Evolutionary conservation across 352 stramenopile genomes (phyloP), one percentile per base, ranked within the genome.

Genomic region (Peronospora destructor): DNA sequence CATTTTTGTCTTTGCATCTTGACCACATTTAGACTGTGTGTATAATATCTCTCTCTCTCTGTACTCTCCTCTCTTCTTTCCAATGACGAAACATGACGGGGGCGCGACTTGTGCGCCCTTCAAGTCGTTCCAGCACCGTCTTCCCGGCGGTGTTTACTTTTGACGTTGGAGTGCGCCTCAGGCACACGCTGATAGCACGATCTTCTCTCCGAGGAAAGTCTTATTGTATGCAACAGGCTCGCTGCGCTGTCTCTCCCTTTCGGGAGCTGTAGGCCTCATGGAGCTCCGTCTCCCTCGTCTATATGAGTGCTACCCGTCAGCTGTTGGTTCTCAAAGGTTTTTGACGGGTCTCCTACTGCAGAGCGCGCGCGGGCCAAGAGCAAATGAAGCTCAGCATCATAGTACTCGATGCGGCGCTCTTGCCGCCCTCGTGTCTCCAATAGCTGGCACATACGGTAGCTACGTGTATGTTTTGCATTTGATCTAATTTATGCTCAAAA

Each of bases 321-420:
- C 74, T 69, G 64, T 79, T 84, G 77, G 77, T 88, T 88, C 70
- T 88, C 74, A 84, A 75, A 68, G 69, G 74, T 85, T 59, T 53
- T 60, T 68, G 69, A 59, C 52, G 63, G 56, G 68, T 73, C 71
- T 88, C 64, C 77, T 73, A 73, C 48, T 68, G 39, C 56, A 66
- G 61, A 69, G 56, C 38, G 54, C 61, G 19, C 32, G 65, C 61
- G 57, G 61, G 74, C 72, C 74, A 32, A 88, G 10, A 88, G 25
- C 30, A 76, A 71, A 70, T 37, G 19, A 59, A 61, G 49, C 5
- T 38, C 61, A 85, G 74, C 54, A 88, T 88, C 77, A 88, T 88
- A 88, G 77, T 88, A 88, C 77, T 61, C 73, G 72, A 66, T 64
- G 67, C 47, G 68, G 52, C 71, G 72, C 68, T 56, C 58, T 66